These are phyloP conservation scores for Cercophora newfieldiana DNA, from an alignment of 495 filamentous ascomycete genomes.

Conservation along the genomic window DNA sequence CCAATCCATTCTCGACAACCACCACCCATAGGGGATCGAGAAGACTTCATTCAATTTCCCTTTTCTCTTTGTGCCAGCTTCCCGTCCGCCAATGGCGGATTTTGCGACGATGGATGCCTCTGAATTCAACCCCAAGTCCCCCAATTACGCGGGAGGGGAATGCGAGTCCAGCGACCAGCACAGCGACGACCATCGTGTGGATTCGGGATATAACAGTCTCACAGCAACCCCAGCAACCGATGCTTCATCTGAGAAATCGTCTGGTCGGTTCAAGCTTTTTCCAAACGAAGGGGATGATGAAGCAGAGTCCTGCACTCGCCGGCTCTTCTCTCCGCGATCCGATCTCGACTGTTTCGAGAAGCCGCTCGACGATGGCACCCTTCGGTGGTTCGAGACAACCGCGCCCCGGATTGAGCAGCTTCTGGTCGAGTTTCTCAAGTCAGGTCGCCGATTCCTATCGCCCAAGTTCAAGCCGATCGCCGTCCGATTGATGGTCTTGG, in stretches of 20 bases:
- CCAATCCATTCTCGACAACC: neutral
- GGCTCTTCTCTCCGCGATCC: neutral
- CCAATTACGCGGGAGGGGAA: neutral
- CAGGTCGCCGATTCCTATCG: neutral
- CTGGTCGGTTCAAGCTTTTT: neutral
- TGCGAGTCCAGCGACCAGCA: neutral
- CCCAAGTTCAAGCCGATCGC: constrained; percentile 3
- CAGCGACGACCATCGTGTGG: neutral
- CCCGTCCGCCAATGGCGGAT: neutral
- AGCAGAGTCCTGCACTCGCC: neutral
- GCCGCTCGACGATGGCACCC: neutral
- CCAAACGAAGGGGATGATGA: neutral
- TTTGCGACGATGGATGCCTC: neutral
- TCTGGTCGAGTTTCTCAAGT: neutral
- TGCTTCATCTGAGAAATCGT: neutral
- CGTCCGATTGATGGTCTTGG: constrained; percentile 7
- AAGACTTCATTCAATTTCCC: too few species aligned
- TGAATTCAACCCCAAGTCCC: neutral
- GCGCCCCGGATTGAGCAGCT: constrained; percentile 10
- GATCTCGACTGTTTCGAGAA: neutral
- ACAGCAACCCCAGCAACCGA: neutral
- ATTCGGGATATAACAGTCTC: neutral
- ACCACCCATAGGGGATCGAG: neutral
- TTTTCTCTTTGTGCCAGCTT: too few species aligned
- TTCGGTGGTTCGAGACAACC: neutral